These are phyloP conservation scores for Sextonia rubra DNA, from an alignment of 164 flowering plant species.

Conservation along the genomic window DNA sequence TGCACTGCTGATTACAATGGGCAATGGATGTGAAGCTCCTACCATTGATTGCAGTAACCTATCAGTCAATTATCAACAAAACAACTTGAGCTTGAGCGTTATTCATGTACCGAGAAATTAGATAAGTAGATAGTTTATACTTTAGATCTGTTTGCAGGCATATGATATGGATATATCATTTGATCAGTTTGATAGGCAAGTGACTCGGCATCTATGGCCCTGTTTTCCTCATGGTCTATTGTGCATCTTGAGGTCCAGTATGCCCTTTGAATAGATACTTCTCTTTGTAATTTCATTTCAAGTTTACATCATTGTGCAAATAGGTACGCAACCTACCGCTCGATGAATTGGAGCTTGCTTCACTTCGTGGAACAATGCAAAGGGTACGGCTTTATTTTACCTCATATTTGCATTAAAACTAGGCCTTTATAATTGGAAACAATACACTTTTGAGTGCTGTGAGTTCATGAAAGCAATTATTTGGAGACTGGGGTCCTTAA, in stretches of 20 bases:
- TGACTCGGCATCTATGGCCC: not conserved
- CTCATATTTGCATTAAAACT: no score
- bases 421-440: not conserved
- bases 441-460: not conserved
- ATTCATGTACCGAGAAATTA: no score
- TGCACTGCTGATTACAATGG: no score
- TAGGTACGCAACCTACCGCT: constrained; percentile 86
- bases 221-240: not conserved
- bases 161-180: no score
- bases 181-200: not conserved
- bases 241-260: not conserved
- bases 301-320: constrained; percentile 3
- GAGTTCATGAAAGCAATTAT: no score
- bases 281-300: not conserved
- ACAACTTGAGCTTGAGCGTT: no score
- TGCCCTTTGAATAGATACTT: not conserved
- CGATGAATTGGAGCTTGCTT: constrained; percentile 96
- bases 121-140: no score
- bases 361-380: constrained; percentile 89
- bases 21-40: no score
- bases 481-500: no score
- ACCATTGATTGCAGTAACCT: no score
- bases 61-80: no score
- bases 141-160: no score
- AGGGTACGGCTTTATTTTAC: constrained; percentile 43